Conservation (phyloP, 306 rosid genomes). For the Sicyos edulis region DNA sequence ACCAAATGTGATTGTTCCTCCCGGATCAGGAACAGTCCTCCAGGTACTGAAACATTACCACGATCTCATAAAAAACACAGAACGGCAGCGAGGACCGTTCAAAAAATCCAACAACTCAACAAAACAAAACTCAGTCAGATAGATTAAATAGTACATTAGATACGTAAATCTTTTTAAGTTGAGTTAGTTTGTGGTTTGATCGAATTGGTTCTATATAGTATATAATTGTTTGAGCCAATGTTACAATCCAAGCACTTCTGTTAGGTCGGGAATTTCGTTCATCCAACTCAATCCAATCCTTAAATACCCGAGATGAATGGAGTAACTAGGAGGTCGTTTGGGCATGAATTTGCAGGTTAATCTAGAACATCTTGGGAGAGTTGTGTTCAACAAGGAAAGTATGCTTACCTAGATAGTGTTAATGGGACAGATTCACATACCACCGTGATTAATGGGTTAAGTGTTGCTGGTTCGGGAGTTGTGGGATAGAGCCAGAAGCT, state of each 20-base stretch:
- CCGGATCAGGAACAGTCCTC: constrained; percentile 91
- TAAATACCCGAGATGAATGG: not conserved
- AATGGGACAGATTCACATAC: constrained; percentile 92
- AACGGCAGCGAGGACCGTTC: not conserved
- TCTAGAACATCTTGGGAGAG: constrained; percentile 89
- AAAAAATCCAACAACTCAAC: not conserved
- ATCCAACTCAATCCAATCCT: not conserved
- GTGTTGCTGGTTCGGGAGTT: constrained; percentile 98
- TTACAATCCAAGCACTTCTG: too few species aligned
- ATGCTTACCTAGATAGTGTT: constrained; percentile 84
- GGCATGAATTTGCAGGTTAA: constrained; percentile 51
- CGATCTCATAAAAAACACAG: not conserved
- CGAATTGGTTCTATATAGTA: not conserved
- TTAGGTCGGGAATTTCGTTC: not conserved
- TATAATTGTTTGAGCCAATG: too few species aligned
- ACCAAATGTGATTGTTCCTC: constrained; percentile 81
- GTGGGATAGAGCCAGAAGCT: constrained; percentile 94
- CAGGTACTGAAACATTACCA: constrained; percentile 40
- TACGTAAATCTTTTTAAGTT: not conserved
- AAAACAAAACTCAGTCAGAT: not conserved
- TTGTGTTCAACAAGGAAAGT: constrained; percentile 71
- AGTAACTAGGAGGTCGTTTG: not conserved
- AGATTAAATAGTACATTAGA: not conserved
- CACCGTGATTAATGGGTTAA: constrained; percentile 87
- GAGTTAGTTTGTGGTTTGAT: not conserved